phyloP scores from a whole-genome alignment of 805 yeast genomes.

The Maudiozyma serrabonitensis region DNA sequence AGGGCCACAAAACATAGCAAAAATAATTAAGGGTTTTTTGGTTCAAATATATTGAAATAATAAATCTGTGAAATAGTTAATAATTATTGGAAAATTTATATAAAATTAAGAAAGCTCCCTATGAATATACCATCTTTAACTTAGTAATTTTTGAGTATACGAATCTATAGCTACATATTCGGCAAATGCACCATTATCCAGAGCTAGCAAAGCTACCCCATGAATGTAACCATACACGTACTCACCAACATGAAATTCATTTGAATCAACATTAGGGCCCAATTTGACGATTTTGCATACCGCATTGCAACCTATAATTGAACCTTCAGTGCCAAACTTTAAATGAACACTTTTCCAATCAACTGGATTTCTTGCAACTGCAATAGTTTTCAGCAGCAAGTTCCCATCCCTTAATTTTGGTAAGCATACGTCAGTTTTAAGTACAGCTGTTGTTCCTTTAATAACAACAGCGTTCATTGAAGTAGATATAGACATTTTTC shows the following conservation, averaged over 20 bases:
- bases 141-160: too few species aligned
- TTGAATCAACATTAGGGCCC: conserved; percentile 32
- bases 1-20: too few species aligned
- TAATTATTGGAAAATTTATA: too few species aligned
- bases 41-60: too few species aligned
- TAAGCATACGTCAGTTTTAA: conserved; percentile 22
- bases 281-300: conserved; percentile 48
- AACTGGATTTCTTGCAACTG: conserved; percentile 57
- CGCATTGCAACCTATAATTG: conserved; percentile 54
- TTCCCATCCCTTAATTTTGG: conserved; percentile 21
- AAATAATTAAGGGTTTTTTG: too few species aligned
- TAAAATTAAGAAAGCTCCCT: too few species aligned
- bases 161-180: conserved; percentile 34
- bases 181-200: conserved; percentile 48
- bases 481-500: conserved; percentile 11
- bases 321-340: conserved; percentile 35
- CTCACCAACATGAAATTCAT: conserved; percentile 41
- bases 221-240: conserved; percentile 42
- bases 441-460: conserved; percentile 26
- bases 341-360: conserved; percentile 54
- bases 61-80: too few species aligned
- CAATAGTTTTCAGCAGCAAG: conserved; percentile 40
- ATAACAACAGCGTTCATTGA: conserved; percentile 35
- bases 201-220: conserved; percentile 38
- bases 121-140: too few species aligned